These are phyloP conservation scores for Akebia trifoliata DNA, from an alignment of 164 flowering plant species.

Conservation along the genomic window DNA sequence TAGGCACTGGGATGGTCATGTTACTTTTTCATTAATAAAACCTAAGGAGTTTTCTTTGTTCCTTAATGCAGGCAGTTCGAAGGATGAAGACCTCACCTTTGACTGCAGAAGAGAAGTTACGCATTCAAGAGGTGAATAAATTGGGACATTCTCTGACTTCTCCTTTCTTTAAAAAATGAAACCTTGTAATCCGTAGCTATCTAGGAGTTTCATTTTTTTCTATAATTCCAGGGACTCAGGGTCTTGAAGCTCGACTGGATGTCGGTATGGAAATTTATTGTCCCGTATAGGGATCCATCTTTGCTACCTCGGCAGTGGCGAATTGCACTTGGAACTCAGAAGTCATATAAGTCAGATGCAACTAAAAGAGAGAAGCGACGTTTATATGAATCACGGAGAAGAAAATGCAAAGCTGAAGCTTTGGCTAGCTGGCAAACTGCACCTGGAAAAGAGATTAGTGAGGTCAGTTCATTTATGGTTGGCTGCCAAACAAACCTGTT, in stretches of 20 bases:
- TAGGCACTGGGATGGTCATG: too few species aligned
- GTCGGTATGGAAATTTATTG: constrained; percentile 70
- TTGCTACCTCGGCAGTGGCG: constrained; percentile 92
- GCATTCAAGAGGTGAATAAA: constrained; percentile 64
- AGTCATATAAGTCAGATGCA: constrained; percentile 63
- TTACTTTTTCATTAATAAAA: too few species aligned
- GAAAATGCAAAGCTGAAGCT: constrained; percentile 37
- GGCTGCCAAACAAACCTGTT: too few species aligned
- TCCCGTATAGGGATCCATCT: constrained; percentile 90
- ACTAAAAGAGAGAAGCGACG: constrained; percentile 62
- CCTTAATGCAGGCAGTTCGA: constrained; percentile 67
- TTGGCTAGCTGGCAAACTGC: constrained; percentile 25
- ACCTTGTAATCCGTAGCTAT: too few species aligned
- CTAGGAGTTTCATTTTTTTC: too few species aligned
- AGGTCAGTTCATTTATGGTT: constrained; percentile 34
- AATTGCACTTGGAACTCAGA: constrained; percentile 79
- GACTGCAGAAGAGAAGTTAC: constrained; percentile 67
- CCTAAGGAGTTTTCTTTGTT: constrained; percentile 8
- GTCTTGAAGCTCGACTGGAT: constrained; percentile 72
- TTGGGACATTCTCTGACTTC: neutral
- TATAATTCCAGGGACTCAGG: constrained; percentile 56
- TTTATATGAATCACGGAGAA: constrained; percentile 51
- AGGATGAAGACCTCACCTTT: constrained; percentile 88
- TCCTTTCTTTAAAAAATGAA: neutral
- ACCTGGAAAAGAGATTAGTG: constrained; percentile 54